Conservation (phyloP, 495 filamentous ascomycete genomes). For the Cenococcum geophilum region DNA sequence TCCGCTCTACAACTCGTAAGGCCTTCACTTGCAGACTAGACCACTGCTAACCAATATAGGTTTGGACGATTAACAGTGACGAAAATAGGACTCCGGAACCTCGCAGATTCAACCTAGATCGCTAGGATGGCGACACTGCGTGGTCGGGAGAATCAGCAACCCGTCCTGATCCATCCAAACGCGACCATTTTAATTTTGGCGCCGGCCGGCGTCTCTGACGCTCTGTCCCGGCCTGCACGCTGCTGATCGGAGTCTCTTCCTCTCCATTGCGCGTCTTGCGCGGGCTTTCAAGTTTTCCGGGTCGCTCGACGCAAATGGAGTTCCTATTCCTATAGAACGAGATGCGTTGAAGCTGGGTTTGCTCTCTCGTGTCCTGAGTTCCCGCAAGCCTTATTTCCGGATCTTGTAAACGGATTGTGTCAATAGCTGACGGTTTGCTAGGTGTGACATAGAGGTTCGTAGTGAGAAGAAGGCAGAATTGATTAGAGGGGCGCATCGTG, state of each 20-base stretch:
- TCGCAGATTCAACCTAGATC: slow-evolving; percentile 25
- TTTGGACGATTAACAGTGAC: slow-evolving; percentile 29
- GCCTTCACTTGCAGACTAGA: not conserved
- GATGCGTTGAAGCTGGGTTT: not conserved
- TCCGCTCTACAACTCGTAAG: not conserved
- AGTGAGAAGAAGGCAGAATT: not conserved
- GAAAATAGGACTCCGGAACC: slow-evolving; percentile 23
- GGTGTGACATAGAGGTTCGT: not conserved
- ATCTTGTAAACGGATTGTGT: too few relatives aligned
- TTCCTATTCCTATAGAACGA: not conserved
- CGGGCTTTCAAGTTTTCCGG: slow-evolving; percentile 33
- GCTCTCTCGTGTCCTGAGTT: not conserved
- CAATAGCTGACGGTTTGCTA: too few relatives aligned
- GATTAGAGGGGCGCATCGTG: not conserved
- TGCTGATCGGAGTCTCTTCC: slow-evolving; percentile 31
- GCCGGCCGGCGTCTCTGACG: slow-evolving; percentile 34
- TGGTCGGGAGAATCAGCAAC: slow-evolving; percentile 19
- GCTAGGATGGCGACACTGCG: slow-evolving; percentile 16
- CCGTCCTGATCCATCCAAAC: slow-evolving; percentile 15
- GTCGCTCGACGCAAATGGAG: not conserved
- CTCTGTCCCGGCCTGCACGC: slow-evolving; percentile 35
- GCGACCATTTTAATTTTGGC: slow-evolving; percentile 36
- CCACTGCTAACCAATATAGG: not conserved
- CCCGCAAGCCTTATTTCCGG: too few relatives aligned
- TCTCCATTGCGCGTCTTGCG: slow-evolving; percentile 26